Conservation (phyloP, 345 rosid genomes). For the Luvunga scandens region DNA sequence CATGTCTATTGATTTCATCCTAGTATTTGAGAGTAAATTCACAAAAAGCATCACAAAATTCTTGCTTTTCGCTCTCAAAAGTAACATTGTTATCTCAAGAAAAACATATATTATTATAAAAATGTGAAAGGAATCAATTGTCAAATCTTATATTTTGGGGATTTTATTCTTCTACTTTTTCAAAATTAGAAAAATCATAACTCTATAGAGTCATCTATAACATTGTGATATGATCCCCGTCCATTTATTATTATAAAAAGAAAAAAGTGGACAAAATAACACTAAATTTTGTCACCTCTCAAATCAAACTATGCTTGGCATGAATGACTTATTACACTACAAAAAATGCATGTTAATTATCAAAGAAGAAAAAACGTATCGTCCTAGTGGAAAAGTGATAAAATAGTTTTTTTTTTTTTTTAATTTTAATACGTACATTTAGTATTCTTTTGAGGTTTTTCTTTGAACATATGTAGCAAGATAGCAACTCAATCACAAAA, state of each 20-base stretch:
- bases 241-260: too few relatives aligned
- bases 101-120: background rate
- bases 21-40: background rate
- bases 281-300: background rate
- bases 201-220: too few relatives aligned
- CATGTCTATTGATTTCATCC: background rate
- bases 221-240: too few relatives aligned
- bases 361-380: background rate
- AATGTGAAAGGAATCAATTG: constrained; percentile 5
- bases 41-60: background rate
- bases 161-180: background rate
- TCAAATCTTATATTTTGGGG: background rate
- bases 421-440: background rate
- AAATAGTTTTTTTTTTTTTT: background rate
- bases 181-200: background rate
- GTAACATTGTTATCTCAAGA: background rate
- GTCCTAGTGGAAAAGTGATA: background rate
- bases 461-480: background rate
- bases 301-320: background rate
- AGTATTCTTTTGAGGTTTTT: background rate
- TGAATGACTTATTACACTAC: too few relatives aligned
- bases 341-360: background rate
- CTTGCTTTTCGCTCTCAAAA: background rate
- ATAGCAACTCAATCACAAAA: background rate
- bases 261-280: background rate